Conservation (phyloP, 2,329 filamentous ascomycete genomes). For the Lachnellula cervina region DNA sequence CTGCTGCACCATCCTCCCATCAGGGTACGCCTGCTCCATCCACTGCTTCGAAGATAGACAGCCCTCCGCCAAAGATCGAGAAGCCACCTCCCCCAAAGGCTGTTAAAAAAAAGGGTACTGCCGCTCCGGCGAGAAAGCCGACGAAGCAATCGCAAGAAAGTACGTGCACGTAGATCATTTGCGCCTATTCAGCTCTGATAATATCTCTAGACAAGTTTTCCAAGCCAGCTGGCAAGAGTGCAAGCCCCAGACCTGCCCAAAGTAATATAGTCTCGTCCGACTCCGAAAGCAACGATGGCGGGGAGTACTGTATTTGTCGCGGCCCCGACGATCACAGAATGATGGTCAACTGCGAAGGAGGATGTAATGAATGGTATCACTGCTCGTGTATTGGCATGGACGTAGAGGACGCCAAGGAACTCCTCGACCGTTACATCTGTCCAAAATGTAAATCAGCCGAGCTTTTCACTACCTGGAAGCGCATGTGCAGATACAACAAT, state of each 20-base stretch:
- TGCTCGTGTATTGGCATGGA: slow-evolving; percentile 29
- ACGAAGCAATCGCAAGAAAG: slow-evolving; percentile 22
- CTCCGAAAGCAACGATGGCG: slow-evolving; percentile 30
- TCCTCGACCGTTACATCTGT: slow-evolving; percentile 31
- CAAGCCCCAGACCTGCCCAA: slow-evolving; percentile 13
- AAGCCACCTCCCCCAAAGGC: slow-evolving; percentile 9
- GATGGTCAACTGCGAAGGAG: slow-evolving; percentile 32
- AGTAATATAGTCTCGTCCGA: slow-evolving; percentile 13
- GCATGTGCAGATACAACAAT: slow-evolving; percentile 28
- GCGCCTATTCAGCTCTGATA: background rate
- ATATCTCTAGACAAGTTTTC: slow-evolving; percentile 1
- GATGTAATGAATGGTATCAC: slow-evolving; percentile 33
- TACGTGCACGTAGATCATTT: slow-evolving; percentile 3
- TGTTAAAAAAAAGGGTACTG: slow-evolving; percentile 25
- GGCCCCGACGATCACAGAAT: slow-evolving; percentile 31
- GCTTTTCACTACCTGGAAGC: slow-evolving; percentile 29
- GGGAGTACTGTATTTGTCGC: slow-evolving; percentile 31
- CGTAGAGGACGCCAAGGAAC: slow-evolving; percentile 26
- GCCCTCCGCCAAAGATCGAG: slow-evolving; percentile 19
- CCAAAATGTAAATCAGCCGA: slow-evolving; percentile 24
- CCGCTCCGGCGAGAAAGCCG: slow-evolving; percentile 19
- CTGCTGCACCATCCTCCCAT: slow-evolving; percentile 21
- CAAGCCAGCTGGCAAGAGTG: slow-evolving; percentile 9
- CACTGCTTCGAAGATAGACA: slow-evolving; percentile 16
- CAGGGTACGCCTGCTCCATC: slow-evolving; percentile 24